Conservation (phyloP, 2,329 filamentous ascomycete species). For the Dendryphion nanum region DNA sequence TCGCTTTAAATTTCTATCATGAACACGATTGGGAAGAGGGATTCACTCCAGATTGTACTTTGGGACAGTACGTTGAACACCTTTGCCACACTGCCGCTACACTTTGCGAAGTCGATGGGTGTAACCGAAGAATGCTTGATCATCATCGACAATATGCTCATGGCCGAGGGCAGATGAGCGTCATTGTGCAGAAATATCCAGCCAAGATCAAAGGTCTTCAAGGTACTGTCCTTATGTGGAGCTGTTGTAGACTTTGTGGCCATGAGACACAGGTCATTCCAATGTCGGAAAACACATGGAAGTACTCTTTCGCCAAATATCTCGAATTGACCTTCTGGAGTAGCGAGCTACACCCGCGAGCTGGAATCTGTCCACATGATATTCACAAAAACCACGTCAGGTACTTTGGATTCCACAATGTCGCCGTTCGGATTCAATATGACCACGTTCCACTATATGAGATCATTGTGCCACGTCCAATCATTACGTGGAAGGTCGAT, state of each 20-base stretch:
- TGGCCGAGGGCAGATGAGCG: conserved; percentile 87
- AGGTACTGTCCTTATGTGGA: conserved; percentile 95
- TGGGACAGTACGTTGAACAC: conserved; percentile 94
- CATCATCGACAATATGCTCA: conserved; percentile 98
- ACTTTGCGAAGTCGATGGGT: conserved; percentile 79
- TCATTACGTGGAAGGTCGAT: conserved; percentile 97
- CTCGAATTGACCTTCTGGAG: conserved; percentile 98
- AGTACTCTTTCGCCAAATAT: conserved; percentile 98
- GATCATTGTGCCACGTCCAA: conserved; percentile 84
- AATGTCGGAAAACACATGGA: conserved; percentile 95
- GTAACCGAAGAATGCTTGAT: conserved; percentile 83
- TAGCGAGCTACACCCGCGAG: conserved; percentile 71
- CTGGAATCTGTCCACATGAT: conserved; percentile 82
- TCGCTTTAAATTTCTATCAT: conserved; percentile 90
- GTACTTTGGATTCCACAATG: conserved; percentile 86
- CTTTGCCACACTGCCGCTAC: conserved; percentile 73
- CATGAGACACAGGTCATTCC: conserved; percentile 84
- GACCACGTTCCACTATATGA: conserved; percentile 91
- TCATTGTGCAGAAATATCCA: conserved; percentile 78
- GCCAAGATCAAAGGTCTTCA: conserved; percentile 63
- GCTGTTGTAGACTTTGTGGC: conserved; percentile 86
- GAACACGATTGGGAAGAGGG: conserved; percentile 72
- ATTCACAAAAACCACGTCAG: conserved; percentile 88
- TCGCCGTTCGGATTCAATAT: conserved; percentile 85
- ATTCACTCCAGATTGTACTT: conserved; percentile 79